Conservation (phyloP, 1,284 basidiomycete species). For the Moesziomyces globuligerus region DNA sequence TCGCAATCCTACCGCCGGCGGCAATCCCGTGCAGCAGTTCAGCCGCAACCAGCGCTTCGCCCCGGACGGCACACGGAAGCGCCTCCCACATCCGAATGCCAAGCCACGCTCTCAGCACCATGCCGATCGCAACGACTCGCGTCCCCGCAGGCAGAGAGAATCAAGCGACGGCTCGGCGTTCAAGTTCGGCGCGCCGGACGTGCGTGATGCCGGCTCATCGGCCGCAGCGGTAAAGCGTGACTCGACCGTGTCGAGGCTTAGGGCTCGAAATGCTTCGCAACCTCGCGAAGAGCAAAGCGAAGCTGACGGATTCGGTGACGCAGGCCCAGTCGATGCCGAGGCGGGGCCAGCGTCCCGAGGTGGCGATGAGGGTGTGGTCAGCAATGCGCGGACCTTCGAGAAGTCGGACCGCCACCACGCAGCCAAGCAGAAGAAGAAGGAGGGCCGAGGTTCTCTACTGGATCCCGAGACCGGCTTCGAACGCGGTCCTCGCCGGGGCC, state of each 20-base stretch:
- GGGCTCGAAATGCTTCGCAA: conserved; percentile 10
- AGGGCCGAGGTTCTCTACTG: conserved; percentile 38
- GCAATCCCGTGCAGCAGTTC: conserved; percentile 23
- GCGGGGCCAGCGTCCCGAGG: background rate
- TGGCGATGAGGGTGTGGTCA: conserved; percentile 10
- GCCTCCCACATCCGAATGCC: conserved; percentile 34
- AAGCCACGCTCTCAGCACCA: conserved; percentile 12
- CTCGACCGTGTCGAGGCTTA: conserved; percentile 16
- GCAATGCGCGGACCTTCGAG: conserved; percentile 3
- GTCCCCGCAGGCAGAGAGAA: conserved; percentile 1
- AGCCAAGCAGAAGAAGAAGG: conserved; percentile 47
- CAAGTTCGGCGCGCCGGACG: conserved; percentile 21
- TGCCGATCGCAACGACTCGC: background rate
- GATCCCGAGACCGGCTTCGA: background rate
- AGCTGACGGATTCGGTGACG: conserved; percentile 6
- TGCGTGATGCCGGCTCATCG: conserved; percentile 6
- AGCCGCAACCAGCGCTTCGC: conserved; percentile 41
- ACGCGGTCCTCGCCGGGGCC: conserved; percentile 2
- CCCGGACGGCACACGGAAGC: conserved; percentile 34
- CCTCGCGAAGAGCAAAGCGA: conserved; percentile 5
- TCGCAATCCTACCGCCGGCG: conserved; percentile 8
- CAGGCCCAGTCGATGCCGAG: conserved; percentile 1
- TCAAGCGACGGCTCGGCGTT: conserved; percentile 13
- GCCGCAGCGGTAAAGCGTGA: conserved; percentile 12
- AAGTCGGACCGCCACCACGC: conserved; percentile 39